Conservation (phyloP, 768 basidiomycete species). For the Amanita phalloides region DNA sequence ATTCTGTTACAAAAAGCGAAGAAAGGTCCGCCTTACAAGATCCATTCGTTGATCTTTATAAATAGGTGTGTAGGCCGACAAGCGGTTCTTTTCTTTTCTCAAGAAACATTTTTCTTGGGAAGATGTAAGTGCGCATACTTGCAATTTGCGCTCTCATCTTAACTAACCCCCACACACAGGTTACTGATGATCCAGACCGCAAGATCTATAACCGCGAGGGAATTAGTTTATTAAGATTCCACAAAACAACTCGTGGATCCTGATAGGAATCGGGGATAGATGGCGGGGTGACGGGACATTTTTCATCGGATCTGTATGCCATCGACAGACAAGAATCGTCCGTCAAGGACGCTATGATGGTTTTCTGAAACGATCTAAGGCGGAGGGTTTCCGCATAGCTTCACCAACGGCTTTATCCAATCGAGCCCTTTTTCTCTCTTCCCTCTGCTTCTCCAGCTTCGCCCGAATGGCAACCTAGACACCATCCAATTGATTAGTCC, state of each 20-base stretch:
- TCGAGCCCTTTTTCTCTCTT: slow-evolving; percentile 18
- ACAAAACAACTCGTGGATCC: not conserved
- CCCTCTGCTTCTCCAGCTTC: slow-evolving; percentile 51
- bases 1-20: slow-evolving; percentile 90
- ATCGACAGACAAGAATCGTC: not conserved
- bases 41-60: not conserved
- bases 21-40: slow-evolving; percentile 47
- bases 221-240: slow-evolving; percentile 50
- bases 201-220: slow-evolving; percentile 50
- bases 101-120: slow-evolving; percentile 71
- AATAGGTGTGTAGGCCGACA: slow-evolving; percentile 56
- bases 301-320: not conserved
- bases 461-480: slow-evolving; percentile 51
- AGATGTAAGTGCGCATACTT: slow-evolving; percentile 31
- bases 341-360: not conserved
- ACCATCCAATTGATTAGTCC: not conserved
- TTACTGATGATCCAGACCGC: slow-evolving; percentile 52
- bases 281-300: not conserved
- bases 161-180: slow-evolving; percentile 21
- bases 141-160: not conserved
- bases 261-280: too few relatives aligned
- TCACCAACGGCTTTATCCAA: not conserved
- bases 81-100: slow-evolving; percentile 71
- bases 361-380: slow-evolving; percentile 5
- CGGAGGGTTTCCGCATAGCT: not conserved